These are phyloP conservation scores for Tylopilus sp. DNA, from an alignment of 1,284 basidiomycete species.

Conservation along the genomic window DNA sequence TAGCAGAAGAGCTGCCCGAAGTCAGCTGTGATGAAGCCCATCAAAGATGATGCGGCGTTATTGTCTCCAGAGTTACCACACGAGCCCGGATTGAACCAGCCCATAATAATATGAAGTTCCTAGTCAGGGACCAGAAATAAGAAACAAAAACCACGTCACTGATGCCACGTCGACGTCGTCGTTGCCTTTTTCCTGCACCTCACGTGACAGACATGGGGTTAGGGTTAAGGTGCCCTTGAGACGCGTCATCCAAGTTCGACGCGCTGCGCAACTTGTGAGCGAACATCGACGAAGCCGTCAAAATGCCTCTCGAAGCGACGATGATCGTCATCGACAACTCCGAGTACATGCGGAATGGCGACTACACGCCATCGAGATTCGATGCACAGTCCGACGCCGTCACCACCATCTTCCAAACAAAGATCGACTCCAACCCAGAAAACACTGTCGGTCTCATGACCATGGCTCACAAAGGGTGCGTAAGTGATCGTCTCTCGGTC, in stretches of 20 bases:
- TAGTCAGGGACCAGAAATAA: background rate
- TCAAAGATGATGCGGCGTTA: background rate
- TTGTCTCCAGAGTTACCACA: background rate
- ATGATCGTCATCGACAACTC: constrained; percentile 93
- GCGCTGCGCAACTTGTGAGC: constrained; percentile 18
- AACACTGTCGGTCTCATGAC: constrained; percentile 97
- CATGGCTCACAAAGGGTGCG: constrained; percentile 91
- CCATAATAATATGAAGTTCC: background rate
- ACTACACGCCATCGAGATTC: constrained; percentile 85
- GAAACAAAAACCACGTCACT: background rate
- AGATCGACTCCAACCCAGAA: constrained; percentile 94
- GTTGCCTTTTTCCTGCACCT: background rate
- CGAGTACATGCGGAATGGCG: constrained; percentile 95
- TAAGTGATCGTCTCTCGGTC: background rate
- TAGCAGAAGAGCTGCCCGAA: background rate
- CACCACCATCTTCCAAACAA: constrained; percentile 86
- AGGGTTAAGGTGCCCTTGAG: constrained; percentile 11
- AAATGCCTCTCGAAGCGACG: constrained; percentile 89
- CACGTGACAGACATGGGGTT: constrained; percentile 7
- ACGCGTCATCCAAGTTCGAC: constrained; percentile 26
- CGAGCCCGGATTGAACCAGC: background rate
- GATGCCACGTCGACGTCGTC: background rate
- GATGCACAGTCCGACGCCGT: constrained; percentile 91
- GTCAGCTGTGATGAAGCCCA: background rate
- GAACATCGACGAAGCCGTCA: constrained; percentile 32